These are phyloP conservation scores for Cladophialophora chaetospira DNA, from an alignment of 2,329 filamentous ascomycete genomes.

Conservation along the genomic window DNA sequence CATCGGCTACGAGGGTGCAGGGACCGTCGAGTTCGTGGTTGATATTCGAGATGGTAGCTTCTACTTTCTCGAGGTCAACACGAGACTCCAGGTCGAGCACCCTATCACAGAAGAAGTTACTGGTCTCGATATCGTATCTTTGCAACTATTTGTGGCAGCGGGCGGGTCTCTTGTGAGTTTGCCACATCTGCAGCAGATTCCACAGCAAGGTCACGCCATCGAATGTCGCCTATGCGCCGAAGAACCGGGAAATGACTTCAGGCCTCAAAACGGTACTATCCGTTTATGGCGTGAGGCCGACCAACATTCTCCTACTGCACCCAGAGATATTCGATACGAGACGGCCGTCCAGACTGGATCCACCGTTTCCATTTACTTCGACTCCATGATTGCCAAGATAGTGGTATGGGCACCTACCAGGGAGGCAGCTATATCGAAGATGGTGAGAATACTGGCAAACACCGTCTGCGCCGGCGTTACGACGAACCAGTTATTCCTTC, in stretches of 20 bases:
- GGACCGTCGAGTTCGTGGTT: constrained; percentile 52
- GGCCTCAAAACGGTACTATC: constrained; percentile 42
- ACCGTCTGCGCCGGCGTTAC: constrained; percentile 69
- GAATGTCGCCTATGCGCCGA: constrained; percentile 51
- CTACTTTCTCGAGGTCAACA: constrained; percentile 55
- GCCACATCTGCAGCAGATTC: constrained; percentile 30
- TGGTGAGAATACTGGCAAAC: constrained; percentile 38
- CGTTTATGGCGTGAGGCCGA: constrained; percentile 39
- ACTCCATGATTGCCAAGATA: constrained; percentile 52
- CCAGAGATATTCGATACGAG: constrained; percentile 44
- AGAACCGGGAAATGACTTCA: constrained; percentile 43
- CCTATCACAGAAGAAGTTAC: constrained; percentile 46
- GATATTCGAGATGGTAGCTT: constrained; percentile 43
- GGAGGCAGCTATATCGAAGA: constrained; percentile 40
- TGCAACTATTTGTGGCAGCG: constrained; percentile 42
- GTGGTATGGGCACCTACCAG: constrained; percentile 48
- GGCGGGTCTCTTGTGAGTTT: constrained; percentile 36
- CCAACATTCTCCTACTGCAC: not conserved
- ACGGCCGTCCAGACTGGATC: constrained; percentile 44
- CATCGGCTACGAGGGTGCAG: constrained; percentile 46
- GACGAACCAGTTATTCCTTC: constrained; percentile 39
- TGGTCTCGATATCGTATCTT: constrained; percentile 43
- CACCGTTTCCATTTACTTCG: constrained; percentile 49
- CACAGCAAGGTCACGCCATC: constrained; percentile 45
- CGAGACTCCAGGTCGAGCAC: constrained; percentile 55